Base-by-base conservation (phyloP, 1,284 basidiomycete genomes). In the Takashimella tepidaria region DNA sequence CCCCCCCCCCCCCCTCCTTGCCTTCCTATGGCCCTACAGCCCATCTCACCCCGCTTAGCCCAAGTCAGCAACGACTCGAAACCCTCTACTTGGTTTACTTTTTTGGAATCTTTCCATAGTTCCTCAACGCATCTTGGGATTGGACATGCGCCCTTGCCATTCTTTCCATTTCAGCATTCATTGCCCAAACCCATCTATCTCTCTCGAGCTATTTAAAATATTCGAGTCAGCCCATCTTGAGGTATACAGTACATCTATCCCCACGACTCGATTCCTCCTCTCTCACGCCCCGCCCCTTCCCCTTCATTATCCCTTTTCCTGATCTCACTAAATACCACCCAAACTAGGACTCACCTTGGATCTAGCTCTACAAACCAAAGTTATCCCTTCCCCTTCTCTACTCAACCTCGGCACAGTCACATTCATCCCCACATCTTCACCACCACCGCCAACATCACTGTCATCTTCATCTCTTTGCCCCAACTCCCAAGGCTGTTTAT, bases 101-200 rank as follows among this genome's bases (percentile, higher is more conserved):
- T 16, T 37, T 37, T 22, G 66, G 68, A 1, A 75, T 58, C 22
- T 53, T 58, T 26, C 71, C 73, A 27, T 49, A 48, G 27, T 67
- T 56, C 20, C 74, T 59, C 47, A 68, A 53, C 27, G 24, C 46
- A 20, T 67, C 62, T 49, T 70, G 68, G 8, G 64, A 52, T 27
- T 51, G 49, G 0, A 62, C 46, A 53, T 75, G 67, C 8, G 54
- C 47, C 37, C 70, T 61, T 3, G 66, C 66, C 45, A 68, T 66
- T 13, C 72, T 53, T 53, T 76, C 72, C 63, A 72, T 74, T 56
- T 76, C 74, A 19, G 68, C 65, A 52, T 74, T 73, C 45, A 75
- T 62, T 5, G 67, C 70, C 70, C 72, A 73, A 0, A 76, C 64
- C 74, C 74, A 76, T n/a, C 68, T 52, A 61, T 76, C 73, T 21